These are phyloP conservation scores for Aaosphaeria arxii DNA, from an alignment of 2,329 filamentous ascomycete species.

Conservation along the genomic window DNA sequence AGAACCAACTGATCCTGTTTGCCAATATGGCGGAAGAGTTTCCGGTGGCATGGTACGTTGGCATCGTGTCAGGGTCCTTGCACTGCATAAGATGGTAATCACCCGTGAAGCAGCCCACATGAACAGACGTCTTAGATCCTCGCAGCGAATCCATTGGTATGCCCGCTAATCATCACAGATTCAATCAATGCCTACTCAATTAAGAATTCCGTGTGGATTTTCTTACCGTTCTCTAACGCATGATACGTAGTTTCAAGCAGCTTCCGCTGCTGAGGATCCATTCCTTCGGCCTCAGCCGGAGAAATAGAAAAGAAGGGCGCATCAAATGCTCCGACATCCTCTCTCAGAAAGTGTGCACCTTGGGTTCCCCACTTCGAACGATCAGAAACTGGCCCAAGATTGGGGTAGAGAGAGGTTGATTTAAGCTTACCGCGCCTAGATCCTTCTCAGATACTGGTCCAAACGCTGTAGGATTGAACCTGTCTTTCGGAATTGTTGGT, in stretches of 20 bases:
- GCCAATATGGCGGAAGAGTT: conserved; percentile 1
- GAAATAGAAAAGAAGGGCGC: conserved; percentile 9
- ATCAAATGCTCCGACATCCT: conserved; percentile 8
- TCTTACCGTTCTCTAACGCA: conserved; percentile 9
- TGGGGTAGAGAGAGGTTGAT: too few relatives aligned
- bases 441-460: too few relatives aligned
- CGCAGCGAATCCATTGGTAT: conserved; percentile 2
- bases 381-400: too few relatives aligned
- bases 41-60: neutral
- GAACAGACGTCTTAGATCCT: conserved; percentile 1
- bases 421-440: too few relatives aligned
- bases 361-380: too few relatives aligned
- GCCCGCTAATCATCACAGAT: conserved; percentile 1
- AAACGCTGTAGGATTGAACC: conserved; percentile 7
- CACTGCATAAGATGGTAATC: conserved; percentile 4
- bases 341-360: neutral
- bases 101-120: neutral
- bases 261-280: conserved; percentile 13
- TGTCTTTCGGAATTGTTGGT: conserved; percentile 6
- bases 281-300: conserved; percentile 5
- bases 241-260: conserved; percentile 12
- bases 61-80: neutral
- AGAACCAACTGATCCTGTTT: conserved; percentile 13
- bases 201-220: too few relatives aligned
- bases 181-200: too few relatives aligned